Base-by-base conservation (phyloP, 495 filamentous ascomycete species). In the Penicillium canescens region DNA sequence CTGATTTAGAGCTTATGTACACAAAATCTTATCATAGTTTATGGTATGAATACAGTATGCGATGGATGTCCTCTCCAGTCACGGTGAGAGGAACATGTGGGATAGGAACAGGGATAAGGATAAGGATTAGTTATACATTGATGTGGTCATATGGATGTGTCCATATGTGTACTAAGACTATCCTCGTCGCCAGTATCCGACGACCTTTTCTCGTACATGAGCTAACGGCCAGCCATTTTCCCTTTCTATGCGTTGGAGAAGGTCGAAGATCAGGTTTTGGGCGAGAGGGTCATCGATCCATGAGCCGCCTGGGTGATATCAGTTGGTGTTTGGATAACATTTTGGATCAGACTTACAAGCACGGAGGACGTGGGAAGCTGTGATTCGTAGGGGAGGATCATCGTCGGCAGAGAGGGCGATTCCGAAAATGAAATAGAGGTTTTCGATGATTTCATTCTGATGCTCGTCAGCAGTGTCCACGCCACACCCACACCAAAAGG, bases 391-490 rank as follows among this genome's bases (percentile, higher is more conserved):
- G 7, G 69, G 62, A 11, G 69, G 69, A 31, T 74, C 71, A 41
- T 73, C 69, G 13, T 75, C 72, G 8, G 62, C 59, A 3, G 72
- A 74, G 3, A 71, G 56, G 7, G 67, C 72, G 21, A 76, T 74
- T 31, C 72, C 72, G 45, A 74, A 74, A 4, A 76, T 58, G 38
- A 71, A 65, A 10, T 65, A 56, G 5, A 76, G 61, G 14, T 67
- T 72, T 26, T 66, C 55, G 0, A 56, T 42, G 13, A 74, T 52
- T n/a, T 66, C 57, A 33, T 59, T 53, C 72, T 73, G 35, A 31
- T 31, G 7, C 9, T 42, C 9, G 4, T 44, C 21, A 38, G 28
- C 13, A 40, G 16, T 3, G 18, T 49, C 4, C 28, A 20, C 14
- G 4, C 14, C 13, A 12, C 6, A 28, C 7, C 6, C 9, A 13